Evolutionary conservation across 495 filamentous ascomycete species (phyloP), one percentile per base, ranked within the genome.

Genomic region (Xylaria flabelliformis): DNA sequence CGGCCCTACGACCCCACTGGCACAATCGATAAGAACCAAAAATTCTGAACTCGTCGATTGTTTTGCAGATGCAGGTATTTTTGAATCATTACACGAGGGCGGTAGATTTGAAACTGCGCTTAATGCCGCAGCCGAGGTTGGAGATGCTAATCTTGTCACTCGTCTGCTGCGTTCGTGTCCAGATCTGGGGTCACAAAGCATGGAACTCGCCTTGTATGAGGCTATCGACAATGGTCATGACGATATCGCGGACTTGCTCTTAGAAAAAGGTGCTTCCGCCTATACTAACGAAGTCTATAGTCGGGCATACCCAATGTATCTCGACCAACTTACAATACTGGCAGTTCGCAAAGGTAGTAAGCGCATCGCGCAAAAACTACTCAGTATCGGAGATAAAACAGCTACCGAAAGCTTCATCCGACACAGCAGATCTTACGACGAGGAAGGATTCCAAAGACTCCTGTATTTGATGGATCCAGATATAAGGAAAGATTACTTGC

Each of bases 141-240:
- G 32, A 4, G 55, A 59, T 34, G 3, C 10, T 17, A 10, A 36
- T 17, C 55, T 59, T 36, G 32, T 59, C 26, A 36, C 55, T 7
- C 15, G 55, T 24, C 26, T 59, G 29, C 34, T 59, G 19, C 2
- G 0, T 19, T 34, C 55, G 13, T 59, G 55, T 36, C 55, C 55
- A 1, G 15, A 59, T 36, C 29, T 59, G 29, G 55, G 36, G 2
- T 59, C 55, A 2, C 55, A 36, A 6, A 4, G n/a, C 24, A 59
- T 34, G 26, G 6, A 0, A 1, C 0, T 3, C 2, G 13, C 55
- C 12, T 5, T 59, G 5, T 1, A 1, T 0, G 0, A 0, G 15
- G 55, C 55, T 34, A 32, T 59, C 6, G 3, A 17, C 1, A 5
- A 36, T 8, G 29, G 17, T 2, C 29, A 59, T 36, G 55, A 59